Conservation (phyloP, 2,329 filamentous ascomycete species). For the Fonsecaea monophora region DNA sequence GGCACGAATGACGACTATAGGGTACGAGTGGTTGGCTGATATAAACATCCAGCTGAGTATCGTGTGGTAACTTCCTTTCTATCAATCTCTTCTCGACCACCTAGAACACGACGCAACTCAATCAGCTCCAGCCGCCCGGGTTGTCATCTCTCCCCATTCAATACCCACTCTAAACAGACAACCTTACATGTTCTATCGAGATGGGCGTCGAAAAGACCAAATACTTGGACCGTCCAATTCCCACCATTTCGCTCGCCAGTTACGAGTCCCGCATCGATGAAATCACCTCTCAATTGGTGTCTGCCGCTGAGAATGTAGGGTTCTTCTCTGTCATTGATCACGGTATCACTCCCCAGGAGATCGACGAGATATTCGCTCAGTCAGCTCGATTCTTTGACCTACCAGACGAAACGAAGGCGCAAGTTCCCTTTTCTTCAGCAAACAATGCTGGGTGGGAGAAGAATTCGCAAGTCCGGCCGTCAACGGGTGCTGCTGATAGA, state of each 20-base stretch:
- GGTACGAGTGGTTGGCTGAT: background rate
- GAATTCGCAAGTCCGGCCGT: constrained; percentile 64
- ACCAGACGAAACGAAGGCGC: constrained; percentile 59
- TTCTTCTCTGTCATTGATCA: constrained; percentile 67
- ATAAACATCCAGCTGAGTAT: background rate
- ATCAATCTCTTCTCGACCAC: background rate
- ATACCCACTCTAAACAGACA: background rate
- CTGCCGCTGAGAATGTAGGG: constrained; percentile 65
- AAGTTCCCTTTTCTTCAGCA: constrained; percentile 59
- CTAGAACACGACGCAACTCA: background rate
- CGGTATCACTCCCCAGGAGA: constrained; percentile 57
- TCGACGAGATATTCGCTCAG: constrained; percentile 60
- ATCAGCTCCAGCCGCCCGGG: background rate
- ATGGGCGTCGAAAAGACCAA: constrained; percentile 29
- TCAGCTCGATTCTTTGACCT: constrained; percentile 63
- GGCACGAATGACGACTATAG: background rate
- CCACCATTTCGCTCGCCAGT: constrained; percentile 61
- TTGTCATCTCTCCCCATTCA: background rate
- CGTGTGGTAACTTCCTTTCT: background rate
- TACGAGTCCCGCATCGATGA: constrained; percentile 61
- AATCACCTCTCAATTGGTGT: constrained; percentile 60
- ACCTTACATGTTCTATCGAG: background rate
- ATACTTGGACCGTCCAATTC: constrained; percentile 51
- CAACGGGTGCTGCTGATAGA: constrained; percentile 63
- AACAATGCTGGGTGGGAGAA: constrained; percentile 69